phyloP scores from a whole-genome alignment of 2,329 filamentous ascomycete genomes.

The Penicillium sp. region DNA sequence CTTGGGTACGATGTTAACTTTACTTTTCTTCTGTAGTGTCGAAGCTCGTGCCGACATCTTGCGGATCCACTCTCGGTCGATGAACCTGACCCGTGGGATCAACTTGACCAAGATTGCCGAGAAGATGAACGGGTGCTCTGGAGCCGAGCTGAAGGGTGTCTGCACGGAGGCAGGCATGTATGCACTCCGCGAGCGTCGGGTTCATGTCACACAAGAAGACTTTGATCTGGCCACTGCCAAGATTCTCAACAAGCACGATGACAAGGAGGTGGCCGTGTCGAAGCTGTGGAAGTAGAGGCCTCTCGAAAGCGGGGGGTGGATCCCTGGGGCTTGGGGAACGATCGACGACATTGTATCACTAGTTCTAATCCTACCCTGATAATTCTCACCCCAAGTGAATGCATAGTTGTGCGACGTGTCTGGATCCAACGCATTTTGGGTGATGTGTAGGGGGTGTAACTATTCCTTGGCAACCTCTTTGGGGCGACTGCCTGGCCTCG shows the following conservation, averaged over 20 bases:
- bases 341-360: slow-evolving; percentile 29
- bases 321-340: not conserved
- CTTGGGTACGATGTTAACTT: slow-evolving; percentile 20
- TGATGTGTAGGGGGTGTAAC: not conserved
- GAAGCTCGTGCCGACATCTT: slow-evolving; percentile 97
- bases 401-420: slow-evolving; percentile 12
- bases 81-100: slow-evolving; percentile 97
- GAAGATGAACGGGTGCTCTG: slow-evolving; percentile 99
- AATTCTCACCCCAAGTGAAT: slow-evolving; percentile 9
- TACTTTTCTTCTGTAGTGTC: slow-evolving; percentile 50
- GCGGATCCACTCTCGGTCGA: slow-evolving; percentile 94
- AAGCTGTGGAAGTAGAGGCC: slow-evolving; percentile 39
- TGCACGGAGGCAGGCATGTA: slow-evolving; percentile 99
- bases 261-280: slow-evolving; percentile 69
- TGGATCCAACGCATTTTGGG: not conserved
- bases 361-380: slow-evolving; percentile 22
- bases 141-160: slow-evolving; percentile 96
- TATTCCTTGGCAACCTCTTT: not conserved
- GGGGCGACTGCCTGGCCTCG: not conserved
- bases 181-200: slow-evolving; percentile 87
- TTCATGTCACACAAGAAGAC: slow-evolving; percentile 98
- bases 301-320: not conserved
- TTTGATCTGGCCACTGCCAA: slow-evolving; percentile 98
- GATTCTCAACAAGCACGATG: slow-evolving; percentile 99
- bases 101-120: slow-evolving; percentile 98